Base-by-base conservation (phyloP, 768 basidiomycete species). In the Tephrocybe sp. region DNA sequence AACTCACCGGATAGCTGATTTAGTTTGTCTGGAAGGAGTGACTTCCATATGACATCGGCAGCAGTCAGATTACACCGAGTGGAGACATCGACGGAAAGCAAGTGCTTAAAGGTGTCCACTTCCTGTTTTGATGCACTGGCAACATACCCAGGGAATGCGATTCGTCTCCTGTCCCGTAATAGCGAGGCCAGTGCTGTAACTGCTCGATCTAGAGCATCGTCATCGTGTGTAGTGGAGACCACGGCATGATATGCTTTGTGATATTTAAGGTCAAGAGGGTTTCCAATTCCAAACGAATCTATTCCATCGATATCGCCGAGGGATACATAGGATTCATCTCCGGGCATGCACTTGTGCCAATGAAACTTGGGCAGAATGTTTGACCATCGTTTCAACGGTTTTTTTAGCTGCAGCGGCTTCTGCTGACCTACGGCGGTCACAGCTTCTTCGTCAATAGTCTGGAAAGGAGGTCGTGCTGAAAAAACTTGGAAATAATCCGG, bases 61-160 rank as follows among this genome's bases (percentile, higher is more conserved):
- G 48, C 48, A n/a, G 39, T 9, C n/a, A 49, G 8, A 49, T 49
- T 49, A 38, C 39, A 49, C 15, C 39, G 39, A 15, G 23, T 17
- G 9, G 48, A 49, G 4, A 33, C 48, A 17, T 49, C 39, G 20
- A 33, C 14, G 1, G 48, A 49, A 14, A 49, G 48, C 1, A 41
- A 25, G 17, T 49, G 48, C 20, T 40, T 17, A 4, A 49, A 38
- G 10, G 48, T 49, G 9, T 24, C 20, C 5, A 49, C n/a, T 18
- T 49, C 24, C 11, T 15, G 23, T 15, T 9, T 8, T 4, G 17
- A 10, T 43, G 24, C 42, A 15, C 15, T 4, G 15, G 15, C 7
- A 14, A 4, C 34, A 14, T 8, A 36, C 15, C 34, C 34, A 9
- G 7, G 9, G 4, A 36, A 12, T 36, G 34, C 7, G 15, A 12